These are phyloP conservation scores for Salvia rosmarinus DNA, from an alignment of 257 asterid species.

Conservation along the genomic window DNA sequence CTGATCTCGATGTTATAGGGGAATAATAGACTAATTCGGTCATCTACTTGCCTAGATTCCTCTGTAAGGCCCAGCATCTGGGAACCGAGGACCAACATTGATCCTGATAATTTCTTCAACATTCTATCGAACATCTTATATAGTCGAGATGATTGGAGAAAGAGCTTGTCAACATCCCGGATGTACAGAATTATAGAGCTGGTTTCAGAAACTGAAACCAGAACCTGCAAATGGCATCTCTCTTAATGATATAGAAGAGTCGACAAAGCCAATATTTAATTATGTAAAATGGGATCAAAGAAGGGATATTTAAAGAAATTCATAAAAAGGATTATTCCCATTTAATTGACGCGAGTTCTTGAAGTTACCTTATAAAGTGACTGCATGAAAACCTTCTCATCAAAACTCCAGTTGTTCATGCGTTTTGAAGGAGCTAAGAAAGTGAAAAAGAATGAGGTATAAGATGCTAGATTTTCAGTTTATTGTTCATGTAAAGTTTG, in stretches of 20 bases:
- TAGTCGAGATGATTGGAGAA: slow-evolving; percentile 64
- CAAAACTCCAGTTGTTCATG: slow-evolving; percentile 58
- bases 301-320: too few species aligned
- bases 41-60: slow-evolving; percentile 57
- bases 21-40: slow-evolving; percentile 58
- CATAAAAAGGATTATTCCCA: too few species aligned
- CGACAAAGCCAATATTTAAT: background rate
- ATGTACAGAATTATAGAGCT: slow-evolving; percentile 65
- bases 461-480: slow-evolving; percentile 21
- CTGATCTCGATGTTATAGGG: slow-evolving; percentile 77
- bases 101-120: slow-evolving; percentile 81
- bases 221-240: slow-evolving; percentile 56
- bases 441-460: slow-evolving; percentile 26
- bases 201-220: slow-evolving; percentile 62
- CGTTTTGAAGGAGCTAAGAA: slow-evolving; percentile 61
- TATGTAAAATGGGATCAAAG: background rate
- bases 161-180: slow-evolving; percentile 70
- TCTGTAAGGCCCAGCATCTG: slow-evolving; percentile 61
- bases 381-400: slow-evolving; percentile 61
- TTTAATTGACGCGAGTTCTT: too few species aligned
- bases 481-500: slow-evolving; percentile 8
- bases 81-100: slow-evolving; percentile 83
- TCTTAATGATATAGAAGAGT: slow-evolving; percentile 12
- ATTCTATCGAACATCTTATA: slow-evolving; percentile 63
- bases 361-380: slow-evolving; percentile 67